Base-by-base conservation (phyloP, 2,329 filamentous ascomycete genomes). In the Scedosporium minutisporum region DNA sequence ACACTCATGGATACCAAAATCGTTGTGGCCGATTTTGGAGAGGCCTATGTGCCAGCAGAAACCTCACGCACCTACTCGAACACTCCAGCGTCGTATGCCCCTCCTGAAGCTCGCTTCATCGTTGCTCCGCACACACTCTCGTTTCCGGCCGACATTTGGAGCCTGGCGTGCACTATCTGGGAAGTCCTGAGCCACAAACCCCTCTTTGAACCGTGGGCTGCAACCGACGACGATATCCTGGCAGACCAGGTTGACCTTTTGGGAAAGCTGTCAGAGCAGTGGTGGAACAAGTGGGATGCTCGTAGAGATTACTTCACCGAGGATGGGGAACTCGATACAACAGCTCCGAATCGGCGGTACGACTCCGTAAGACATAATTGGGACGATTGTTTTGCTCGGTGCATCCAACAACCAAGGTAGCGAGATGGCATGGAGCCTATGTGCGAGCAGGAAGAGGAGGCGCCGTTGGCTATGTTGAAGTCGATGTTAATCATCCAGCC, bases 121-220 rank as follows among this genome's bases (percentile, higher is more conserved):
- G 29, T 9, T 6, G 71, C 75, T 38, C 69, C 71, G 29, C 64
- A 63, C 14, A 70, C 74, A 14, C 68, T 77, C 6, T 70, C 71
- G 1, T 73, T 72, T 46, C 25, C 68, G 23, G 72, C 73, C 1
- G 74, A 77, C 46, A 74, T 76, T 16, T 77, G 74, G 75, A 74
- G 71, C n/a, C 70, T 77, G 3, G 71, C 69, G 0, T 77, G 72
- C 61, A 62, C 69, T 0, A 74, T 77, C 29, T 78, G 71, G 67
- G 65, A 64, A 41, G 68, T 77, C 12, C 66, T 78, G 10, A 71
- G 67, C 5, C 62, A 64, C 14, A 62, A 65, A 6, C 64, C 68
- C 1, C 63, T 70, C 1, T 64, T 71, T 14, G 65, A 68, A 58
- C 63, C 1, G 51, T 61, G 7, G 25, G 67, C n/a, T 58, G 61